Conservation (phyloP, 2,329 filamentous ascomycete species). For the Colletotrichum eremochloae region DNA sequence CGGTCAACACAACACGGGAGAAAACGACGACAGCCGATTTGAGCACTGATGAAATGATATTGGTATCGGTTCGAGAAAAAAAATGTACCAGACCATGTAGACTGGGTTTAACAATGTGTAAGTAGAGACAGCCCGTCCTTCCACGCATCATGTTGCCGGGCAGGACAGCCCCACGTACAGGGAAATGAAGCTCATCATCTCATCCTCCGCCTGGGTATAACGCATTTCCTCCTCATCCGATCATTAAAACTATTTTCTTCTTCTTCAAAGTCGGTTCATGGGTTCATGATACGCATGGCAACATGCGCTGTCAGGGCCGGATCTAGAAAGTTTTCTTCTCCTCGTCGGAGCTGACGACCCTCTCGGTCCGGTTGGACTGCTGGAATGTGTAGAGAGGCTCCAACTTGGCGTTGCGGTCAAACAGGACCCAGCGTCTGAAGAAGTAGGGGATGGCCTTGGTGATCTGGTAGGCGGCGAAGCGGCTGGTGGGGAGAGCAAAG, state of each 20-base stretch:
- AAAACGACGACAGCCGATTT: no score
- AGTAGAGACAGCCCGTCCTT: neutral
- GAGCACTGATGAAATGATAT: neutral
- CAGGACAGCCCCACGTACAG: neutral
- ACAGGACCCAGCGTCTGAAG: slow-evolving; percentile 49
- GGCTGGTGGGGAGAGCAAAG: slow-evolving; percentile 52
- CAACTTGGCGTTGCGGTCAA: slow-evolving; percentile 50
- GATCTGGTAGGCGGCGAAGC: slow-evolving; percentile 52
- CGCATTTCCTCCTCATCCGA: neutral
- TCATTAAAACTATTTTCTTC: neutral
- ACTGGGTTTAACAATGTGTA: neutral
- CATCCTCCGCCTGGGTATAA: slow-evolving; percentile 36
- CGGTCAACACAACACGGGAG: no score
- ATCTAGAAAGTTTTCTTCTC: slow-evolving; percentile 37
- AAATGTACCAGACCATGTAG: neutral
- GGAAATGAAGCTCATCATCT: slow-evolving; percentile 24
- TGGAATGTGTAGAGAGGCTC: slow-evolving; percentile 60
- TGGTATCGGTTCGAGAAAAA: slow-evolving; percentile 6
- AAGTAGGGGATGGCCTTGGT: slow-evolving; percentile 52
- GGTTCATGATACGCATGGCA: neutral
- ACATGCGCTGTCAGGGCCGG: neutral
- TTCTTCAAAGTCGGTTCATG: no score
- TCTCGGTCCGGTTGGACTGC: slow-evolving; percentile 25
- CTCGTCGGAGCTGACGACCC: slow-evolving; percentile 26
- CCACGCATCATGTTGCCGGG: neutral